These are phyloP conservation scores for Stereocaulon alpinum DNA, from an alignment of 495 filamentous ascomycete species.

Conservation along the genomic window DNA sequence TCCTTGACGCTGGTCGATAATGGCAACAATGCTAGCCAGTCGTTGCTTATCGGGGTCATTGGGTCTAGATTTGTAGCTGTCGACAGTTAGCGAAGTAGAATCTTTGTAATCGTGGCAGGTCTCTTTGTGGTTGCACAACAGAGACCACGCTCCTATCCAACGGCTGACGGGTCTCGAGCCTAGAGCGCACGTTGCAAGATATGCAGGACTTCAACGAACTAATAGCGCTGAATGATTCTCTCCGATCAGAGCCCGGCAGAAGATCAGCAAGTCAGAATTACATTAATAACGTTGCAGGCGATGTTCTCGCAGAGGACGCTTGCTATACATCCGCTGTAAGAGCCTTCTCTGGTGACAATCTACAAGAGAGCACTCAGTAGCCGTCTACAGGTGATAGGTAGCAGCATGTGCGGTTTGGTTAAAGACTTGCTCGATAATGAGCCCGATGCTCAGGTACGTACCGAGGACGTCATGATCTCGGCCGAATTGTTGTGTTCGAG, in stretches of 20 bases:
- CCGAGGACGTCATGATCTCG: not conserved
- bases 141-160: not conserved
- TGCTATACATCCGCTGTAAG: too few relatives aligned
- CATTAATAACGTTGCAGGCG: too few relatives aligned
- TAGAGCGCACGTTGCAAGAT: not conserved
- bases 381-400: not conserved
- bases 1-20: not conserved
- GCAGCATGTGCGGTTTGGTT: not conserved
- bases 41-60: not conserved
- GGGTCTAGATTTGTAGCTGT: not conserved
- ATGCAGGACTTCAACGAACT: not conserved
- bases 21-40: not conserved
- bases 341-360: too few relatives aligned
- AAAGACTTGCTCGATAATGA: not conserved
- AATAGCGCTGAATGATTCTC: not conserved
- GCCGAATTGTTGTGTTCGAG: not conserved
- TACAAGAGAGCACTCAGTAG: too few relatives aligned
- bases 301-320: too few relatives aligned
- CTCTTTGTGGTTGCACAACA: not conserved
- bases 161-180: not conserved
- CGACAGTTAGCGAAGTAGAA: not conserved
- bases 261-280: not conserved
- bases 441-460: not conserved
- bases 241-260: not conserved
- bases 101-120: not conserved